Base-by-base conservation (phyloP, 179 eudicot genomes). In the Vitellaria paradoxa region DNA sequence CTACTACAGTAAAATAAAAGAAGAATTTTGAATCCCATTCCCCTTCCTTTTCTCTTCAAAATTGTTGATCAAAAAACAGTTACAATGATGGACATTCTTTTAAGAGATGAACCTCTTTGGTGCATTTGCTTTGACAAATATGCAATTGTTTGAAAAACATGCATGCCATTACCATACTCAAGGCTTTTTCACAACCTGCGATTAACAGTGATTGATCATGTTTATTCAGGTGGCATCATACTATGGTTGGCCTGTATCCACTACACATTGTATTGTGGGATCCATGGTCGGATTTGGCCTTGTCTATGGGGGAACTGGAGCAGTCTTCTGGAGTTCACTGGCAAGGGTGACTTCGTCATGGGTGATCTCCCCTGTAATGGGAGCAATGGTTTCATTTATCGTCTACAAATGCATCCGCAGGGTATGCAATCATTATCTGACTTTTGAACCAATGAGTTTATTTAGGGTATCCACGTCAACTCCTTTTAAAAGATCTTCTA, bases 261-360 rank as follows among this genome's bases (percentile, higher is more conserved):
- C 99, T 0, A 96, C 99, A 15, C 99, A 96, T 79, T 96, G 99
- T 83, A 96, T 96, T 50, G 86, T 96, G 69, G 99, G 99, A 80
- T 92, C 99, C 55, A 93, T 96, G 99, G 99, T 96, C 26, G 99
- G 99, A 57, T 96, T 96, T 65, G 99, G 99, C 0, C 97, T 93
- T n/a, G 94, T 85, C 30, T 96, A 90, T 81, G 99, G 99, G 46
- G 99, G 99, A 80, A 64, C 86, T 68, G 89, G 88, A 47, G 99
- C 99, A 17, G 98, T 96, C 57, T 96, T 96, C 84, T 96, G 99
- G 99, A 88, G 93, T 78, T 93, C 99, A 65, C 82, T 93, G 65
- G 99, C 98, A 73, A 93, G 89, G 89, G 99, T 96, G 75, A 85
- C 89, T 64, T 91, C 92, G 10, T 96, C 99, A 15, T 96, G 99